phyloP scores from a whole-genome alignment of 768 basidiomycete species.

The Scleroderma bovista region DNA sequence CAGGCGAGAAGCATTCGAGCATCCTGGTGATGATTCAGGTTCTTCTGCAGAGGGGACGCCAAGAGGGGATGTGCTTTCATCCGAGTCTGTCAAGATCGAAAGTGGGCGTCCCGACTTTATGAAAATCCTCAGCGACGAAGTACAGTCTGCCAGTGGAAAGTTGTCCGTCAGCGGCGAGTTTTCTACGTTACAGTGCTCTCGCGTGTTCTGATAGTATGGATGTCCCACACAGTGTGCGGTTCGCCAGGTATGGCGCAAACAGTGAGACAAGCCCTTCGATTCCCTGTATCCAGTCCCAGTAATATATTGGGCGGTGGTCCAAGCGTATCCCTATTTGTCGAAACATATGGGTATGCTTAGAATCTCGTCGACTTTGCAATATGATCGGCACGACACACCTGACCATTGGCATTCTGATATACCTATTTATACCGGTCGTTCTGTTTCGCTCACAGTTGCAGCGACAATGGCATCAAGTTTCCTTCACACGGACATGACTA shows the following conservation, averaged over 20 bases:
- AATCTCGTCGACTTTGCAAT: too few species aligned
- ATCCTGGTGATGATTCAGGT: too few species aligned
- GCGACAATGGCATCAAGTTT: too few species aligned
- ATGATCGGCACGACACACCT: too few species aligned
- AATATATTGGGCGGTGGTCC: conserved; percentile 41
- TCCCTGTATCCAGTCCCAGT: conserved; percentile 24
- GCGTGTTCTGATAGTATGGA: too few species aligned
- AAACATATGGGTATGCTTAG: conserved; percentile 36
- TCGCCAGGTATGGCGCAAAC: conserved; percentile 29
- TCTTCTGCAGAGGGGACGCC: conserved; percentile 4
- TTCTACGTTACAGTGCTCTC: not conserved
- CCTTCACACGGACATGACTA: too few species aligned
- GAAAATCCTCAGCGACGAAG: conserved; percentile 30
- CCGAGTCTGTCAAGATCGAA: conserved; percentile 20
- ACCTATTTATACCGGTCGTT: too few species aligned
- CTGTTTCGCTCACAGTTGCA: too few species aligned
- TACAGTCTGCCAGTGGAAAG: conserved; percentile 24
- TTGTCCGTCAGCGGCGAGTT: conserved; percentile 43
- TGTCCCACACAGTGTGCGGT: conserved; percentile 39
- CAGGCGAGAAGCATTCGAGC: too few species aligned
- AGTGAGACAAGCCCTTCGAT: conserved; percentile 34
- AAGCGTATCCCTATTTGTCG: conserved; percentile 40
- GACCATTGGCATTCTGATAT: too few species aligned
- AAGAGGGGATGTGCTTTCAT: conserved; percentile 13
- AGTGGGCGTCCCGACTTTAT: conserved; percentile 37